Conservation (phyloP, 164 flowering plant species). For the Magnolia kwangsiensis region DNA sequence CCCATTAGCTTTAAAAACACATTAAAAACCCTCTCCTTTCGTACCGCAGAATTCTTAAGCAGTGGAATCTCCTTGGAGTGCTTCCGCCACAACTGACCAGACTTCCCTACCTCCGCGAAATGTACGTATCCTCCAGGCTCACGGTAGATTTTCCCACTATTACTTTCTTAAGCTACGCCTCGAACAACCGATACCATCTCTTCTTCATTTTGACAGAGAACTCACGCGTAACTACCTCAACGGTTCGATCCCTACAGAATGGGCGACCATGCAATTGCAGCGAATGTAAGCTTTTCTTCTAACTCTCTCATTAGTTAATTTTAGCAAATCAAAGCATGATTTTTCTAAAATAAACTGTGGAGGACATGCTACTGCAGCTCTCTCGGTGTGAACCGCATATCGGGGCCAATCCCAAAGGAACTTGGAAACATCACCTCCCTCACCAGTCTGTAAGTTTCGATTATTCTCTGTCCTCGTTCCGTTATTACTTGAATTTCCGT, state of each 20-base stretch:
- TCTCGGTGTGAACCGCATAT: slow-evolving; percentile 31
- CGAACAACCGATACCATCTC: neutral
- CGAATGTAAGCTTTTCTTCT: slow-evolving; percentile 34
- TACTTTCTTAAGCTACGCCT: neutral
- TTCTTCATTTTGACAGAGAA: slow-evolving; percentile 39
- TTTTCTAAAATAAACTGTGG: neutral
- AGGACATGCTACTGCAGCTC: slow-evolving; percentile 39
- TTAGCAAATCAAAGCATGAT: neutral
- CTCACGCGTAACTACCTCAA: slow-evolving; percentile 57
- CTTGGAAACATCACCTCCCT: slow-evolving; percentile 40
- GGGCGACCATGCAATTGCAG: slow-evolving; percentile 48
- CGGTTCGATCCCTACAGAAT: slow-evolving; percentile 64
- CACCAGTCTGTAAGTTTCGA: slow-evolving; percentile 28
- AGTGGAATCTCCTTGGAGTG: slow-evolving; percentile 48
- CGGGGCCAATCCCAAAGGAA: slow-evolving; percentile 23
- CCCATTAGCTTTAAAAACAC: no score
- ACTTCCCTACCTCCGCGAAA: slow-evolving; percentile 47
- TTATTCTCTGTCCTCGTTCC: neutral
- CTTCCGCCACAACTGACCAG: slow-evolving; percentile 52
- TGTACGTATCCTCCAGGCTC: neutral
- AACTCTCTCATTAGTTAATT: neutral
- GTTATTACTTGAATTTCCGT: neutral
- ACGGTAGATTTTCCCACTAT: neutral
- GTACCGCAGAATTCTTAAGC: slow-evolving; percentile 5
- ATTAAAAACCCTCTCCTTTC: no score